A percentile compares a stretch with the other conserved stretches of the same genome.
phyloP scores from a whole-genome alignment of 495 filamentous ascomycete genomes.

The Trichoderma asperelloides region DNA sequence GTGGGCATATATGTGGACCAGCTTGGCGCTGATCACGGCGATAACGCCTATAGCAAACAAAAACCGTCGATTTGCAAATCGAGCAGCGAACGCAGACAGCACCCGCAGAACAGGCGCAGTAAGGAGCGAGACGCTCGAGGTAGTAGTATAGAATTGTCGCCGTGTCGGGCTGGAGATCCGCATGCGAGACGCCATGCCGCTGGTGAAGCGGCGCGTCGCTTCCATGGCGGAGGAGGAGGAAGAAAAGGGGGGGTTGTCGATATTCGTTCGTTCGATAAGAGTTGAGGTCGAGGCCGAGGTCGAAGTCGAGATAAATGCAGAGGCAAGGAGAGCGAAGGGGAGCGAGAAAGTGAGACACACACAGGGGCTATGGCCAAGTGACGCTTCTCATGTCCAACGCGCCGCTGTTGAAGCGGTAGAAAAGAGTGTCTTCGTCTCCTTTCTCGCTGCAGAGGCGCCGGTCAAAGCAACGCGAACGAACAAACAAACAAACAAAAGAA shows the following conservation, averaged over 20 bases:
- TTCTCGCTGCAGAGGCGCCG: neutral
- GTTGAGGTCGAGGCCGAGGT: neutral
- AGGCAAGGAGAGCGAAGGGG: neutral
- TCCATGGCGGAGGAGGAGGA: neutral
- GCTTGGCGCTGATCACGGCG: constrained; percentile 1
- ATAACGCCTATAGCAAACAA: neutral
- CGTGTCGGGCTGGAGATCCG: neutral
- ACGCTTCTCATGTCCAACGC: constrained; percentile 7
- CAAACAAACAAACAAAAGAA: neutral
- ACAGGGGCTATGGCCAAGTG: constrained; percentile 1
- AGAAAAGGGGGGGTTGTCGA: neutral
- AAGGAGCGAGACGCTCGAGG: neutral
- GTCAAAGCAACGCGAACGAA: neutral
- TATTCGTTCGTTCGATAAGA: neutral
- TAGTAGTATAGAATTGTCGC: neutral
- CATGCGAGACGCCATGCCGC: constrained; percentile 5
- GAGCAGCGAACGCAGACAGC: neutral
- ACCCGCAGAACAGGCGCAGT: neutral
- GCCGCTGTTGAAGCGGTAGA: constrained; percentile 6
- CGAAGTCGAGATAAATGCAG: neutral
- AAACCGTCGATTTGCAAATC: neutral
- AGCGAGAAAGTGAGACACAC: neutral
- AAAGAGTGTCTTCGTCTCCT: neutral
- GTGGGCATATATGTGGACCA: constrained; percentile 9
- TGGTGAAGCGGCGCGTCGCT: constrained; percentile 4